Percentiles rank a stretch among this genome's conserved stretches.
Conservation (phyloP, 2,329 filamentous ascomycete species). For the Arthrobotrys sphaeroides region DNA sequence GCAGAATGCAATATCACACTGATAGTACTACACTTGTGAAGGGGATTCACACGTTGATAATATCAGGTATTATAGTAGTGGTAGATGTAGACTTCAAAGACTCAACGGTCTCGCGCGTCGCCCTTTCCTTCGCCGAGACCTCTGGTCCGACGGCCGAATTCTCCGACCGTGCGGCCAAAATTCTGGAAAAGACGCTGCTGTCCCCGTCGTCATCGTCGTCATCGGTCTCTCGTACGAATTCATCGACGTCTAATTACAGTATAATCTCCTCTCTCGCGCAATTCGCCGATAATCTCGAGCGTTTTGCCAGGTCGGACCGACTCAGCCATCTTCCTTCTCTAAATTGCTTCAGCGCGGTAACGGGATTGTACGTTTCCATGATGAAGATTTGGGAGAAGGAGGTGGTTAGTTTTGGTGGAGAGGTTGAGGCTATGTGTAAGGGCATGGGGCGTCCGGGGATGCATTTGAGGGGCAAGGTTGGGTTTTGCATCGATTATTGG, state of each 20-base stretch:
- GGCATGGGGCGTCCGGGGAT: conserved; percentile 76
- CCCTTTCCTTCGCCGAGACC: conserved; percentile 71
- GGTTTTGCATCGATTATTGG: conserved; percentile 81
- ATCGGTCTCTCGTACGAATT: background rate
- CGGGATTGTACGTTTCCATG: conserved; percentile 76
- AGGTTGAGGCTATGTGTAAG: conserved; percentile 72
- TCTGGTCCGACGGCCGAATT: conserved; percentile 70
- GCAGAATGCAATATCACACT: conserved; percentile 69
- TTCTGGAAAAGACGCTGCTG: conserved; percentile 72
- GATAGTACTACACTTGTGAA: conserved; percentile 65
- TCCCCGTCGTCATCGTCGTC: background rate
- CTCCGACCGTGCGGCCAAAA: conserved; percentile 70
- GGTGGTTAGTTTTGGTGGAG: conserved; percentile 67
- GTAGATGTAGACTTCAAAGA: conserved; percentile 69
- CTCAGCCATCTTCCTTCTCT: conserved; percentile 74
- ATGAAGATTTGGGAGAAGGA: conserved; percentile 77
- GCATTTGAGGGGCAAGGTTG: conserved; percentile 74
- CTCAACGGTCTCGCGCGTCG: conserved; percentile 71
- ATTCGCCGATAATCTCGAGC: conserved; percentile 77
- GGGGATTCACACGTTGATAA: conserved; percentile 67
- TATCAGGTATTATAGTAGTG: conserved; percentile 71
- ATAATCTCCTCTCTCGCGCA: conserved; percentile 73
- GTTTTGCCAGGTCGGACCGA: conserved; percentile 74
- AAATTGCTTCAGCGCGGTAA: conserved; percentile 80
- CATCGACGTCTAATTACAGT: conserved; percentile 66